Evolutionary conservation across 371 early-diverging fungal species (phyloP).

Genomic region (Syncephalastrum racemosum): DNA sequence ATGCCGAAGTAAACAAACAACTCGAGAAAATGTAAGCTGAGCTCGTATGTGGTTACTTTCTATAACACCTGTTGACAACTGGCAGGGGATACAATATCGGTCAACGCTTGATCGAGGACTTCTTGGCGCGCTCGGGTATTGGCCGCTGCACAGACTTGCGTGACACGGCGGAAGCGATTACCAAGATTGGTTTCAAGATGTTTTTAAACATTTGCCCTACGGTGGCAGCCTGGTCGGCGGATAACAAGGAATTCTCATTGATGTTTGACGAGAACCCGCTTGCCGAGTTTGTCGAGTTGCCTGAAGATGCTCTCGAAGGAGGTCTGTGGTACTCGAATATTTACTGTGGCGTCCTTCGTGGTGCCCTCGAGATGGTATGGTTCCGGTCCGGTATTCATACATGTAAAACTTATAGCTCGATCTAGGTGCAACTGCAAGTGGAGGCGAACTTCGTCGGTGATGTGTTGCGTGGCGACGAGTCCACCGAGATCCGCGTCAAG

Average conservation of each 20-base stretch:
- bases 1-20: conserved; percentile 90
- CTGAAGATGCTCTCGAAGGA: conserved; percentile 74
- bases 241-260: conserved; percentile 86
- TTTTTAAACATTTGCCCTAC: conserved; percentile 90
- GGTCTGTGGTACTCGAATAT: conserved; percentile 96
- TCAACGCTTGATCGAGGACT: conserved; percentile 93
- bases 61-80: neutral
- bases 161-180: conserved; percentile 90
- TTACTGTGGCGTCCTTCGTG: conserved; percentile 91
- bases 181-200: conserved; percentile 96
- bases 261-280: conserved; percentile 94
- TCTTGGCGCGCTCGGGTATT: conserved; percentile 82
- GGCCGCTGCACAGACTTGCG: conserved; percentile 86
- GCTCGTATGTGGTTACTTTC: neutral
- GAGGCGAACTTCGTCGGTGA: conserved; percentile 85
- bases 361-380: conserved; percentile 91
- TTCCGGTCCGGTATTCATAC: too few relatives aligned
- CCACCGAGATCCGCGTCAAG: conserved; percentile 88
- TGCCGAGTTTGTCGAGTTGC: conserved; percentile 87
- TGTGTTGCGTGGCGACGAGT: conserved; percentile 85
- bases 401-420: neutral
- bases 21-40: conserved; percentile 89
- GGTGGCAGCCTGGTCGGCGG: conserved; percentile 78
- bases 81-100: conserved; percentile 97
- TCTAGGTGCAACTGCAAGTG: conserved; percentile 86